These are phyloP conservation scores for Allantophomopsis lycopodina DNA, from an alignment of 2,329 filamentous ascomycete species.

Conservation along the genomic window DNA sequence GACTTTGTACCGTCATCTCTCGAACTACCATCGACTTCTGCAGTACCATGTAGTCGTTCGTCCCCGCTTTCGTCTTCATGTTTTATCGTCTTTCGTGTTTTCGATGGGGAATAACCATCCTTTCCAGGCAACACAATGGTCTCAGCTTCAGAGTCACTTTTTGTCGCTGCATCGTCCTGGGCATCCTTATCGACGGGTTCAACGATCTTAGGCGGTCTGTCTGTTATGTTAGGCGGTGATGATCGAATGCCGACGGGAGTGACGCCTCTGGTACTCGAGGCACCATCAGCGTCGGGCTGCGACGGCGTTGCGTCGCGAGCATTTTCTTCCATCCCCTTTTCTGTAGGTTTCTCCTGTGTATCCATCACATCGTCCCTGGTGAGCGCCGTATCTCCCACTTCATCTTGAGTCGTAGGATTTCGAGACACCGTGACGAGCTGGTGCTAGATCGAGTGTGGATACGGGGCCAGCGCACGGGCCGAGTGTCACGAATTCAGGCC, in stretches of 20 bases:
- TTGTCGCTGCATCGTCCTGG: constrained; percentile 21
- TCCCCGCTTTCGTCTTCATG: constrained; percentile 49
- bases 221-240: constrained; percentile 13
- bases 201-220: constrained; percentile 9
- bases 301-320: constrained; percentile 8
- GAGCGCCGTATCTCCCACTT: constrained; percentile 14
- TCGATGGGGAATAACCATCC: constrained; percentile 49
- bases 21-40: constrained; percentile 3
- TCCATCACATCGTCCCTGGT: constrained; percentile 19
- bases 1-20: constrained; percentile 2
- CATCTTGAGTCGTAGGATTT: constrained; percentile 14
- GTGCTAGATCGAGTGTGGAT: constrained; percentile 14
- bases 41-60: constrained; percentile 13
- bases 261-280: constrained; percentile 6
- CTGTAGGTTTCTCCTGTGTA: constrained; percentile 10
- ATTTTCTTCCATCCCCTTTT: constrained; percentile 8
- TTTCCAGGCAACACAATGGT: constrained; percentile 56
- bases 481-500: too few species aligned
- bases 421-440: constrained; percentile 19
- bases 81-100: constrained; percentile 48
- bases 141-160: constrained; percentile 55
- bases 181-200: constrained; percentile 6
- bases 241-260: constrained; percentile 15
- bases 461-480: background rate
- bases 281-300: constrained; percentile 8